These are phyloP conservation scores for Colletotrichum cereale DNA, from an alignment of 2,329 filamentous ascomycete species.

Conservation along the genomic window DNA sequence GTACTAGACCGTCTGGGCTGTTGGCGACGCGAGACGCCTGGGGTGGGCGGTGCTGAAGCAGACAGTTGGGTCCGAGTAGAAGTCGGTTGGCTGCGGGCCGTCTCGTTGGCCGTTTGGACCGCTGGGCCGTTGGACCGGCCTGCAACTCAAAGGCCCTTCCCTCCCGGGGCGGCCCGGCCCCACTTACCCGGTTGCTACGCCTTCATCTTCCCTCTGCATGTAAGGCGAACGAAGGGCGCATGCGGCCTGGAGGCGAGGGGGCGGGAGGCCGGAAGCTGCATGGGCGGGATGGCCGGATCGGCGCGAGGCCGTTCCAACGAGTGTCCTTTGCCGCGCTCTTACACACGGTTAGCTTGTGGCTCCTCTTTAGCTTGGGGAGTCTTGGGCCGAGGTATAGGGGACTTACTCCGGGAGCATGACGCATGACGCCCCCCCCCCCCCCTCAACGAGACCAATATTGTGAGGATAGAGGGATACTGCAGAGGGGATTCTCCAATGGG, in stretches of 20 bases:
- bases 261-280: not conserved
- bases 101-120: not conserved
- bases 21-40: not conserved
- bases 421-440: not conserved
- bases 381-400: not conserved
- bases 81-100: not conserved
- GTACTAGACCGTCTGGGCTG: not conserved
- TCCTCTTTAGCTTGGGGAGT: not conserved
- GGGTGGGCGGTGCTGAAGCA: not conserved
- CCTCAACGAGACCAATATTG: not conserved
- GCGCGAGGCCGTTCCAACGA: not conserved
- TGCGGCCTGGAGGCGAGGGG: not conserved
- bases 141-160: not conserved
- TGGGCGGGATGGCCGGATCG: not conserved
- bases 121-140: conserved; percentile 1
- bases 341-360: no score
- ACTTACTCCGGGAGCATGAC: not conserved
- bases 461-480: not conserved
- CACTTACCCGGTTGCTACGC: not conserved
- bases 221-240: not conserved
- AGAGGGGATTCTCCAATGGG: not conserved
- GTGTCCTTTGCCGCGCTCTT: not conserved
- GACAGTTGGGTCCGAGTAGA: not conserved
- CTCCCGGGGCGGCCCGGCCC: not conserved
- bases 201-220: not conserved